phyloP scores from a whole-genome alignment of 768 basidiomycete genomes.

The Tulasnella sp. region DNA sequence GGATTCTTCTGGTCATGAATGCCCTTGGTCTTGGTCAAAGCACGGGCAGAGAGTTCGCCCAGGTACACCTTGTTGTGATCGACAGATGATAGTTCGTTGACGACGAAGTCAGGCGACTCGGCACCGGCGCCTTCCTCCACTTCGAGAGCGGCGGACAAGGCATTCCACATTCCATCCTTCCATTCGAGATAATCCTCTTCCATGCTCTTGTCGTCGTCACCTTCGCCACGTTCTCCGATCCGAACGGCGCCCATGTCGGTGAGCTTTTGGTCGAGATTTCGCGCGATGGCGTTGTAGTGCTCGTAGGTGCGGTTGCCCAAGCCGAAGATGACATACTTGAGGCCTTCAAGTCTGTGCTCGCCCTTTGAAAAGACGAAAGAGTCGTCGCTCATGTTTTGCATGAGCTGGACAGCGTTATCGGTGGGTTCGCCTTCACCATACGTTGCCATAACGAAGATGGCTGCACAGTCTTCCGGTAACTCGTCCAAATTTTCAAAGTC shows the following conservation, averaged over 20 bases:
- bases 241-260: constrained; percentile 68
- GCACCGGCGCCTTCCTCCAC: constrained; percentile 96
- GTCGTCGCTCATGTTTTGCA: constrained; percentile 82
- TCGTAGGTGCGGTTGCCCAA: constrained; percentile 92
- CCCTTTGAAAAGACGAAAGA: constrained; percentile 81
- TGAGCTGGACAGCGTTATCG: constrained; percentile 89
- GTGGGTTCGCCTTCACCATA: constrained; percentile 99
- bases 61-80: constrained; percentile 85
- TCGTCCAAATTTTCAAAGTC: constrained; percentile 94
- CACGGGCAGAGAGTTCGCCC: constrained; percentile 91
- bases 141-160: constrained; percentile 64
- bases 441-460: constrained; percentile 93
- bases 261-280: constrained; percentile 61
- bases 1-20: constrained; percentile 99
- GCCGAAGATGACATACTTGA: constrained; percentile 91
- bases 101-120: constrained; percentile 86
- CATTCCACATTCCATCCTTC: constrained; percentile 97
- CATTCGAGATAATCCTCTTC: constrained; percentile 99
- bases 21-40: constrained; percentile 83
- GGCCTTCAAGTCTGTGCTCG: constrained; percentile 56
- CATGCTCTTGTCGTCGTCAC: constrained; percentile 99
- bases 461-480: constrained; percentile 74
- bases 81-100: constrained; percentile 66
- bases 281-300: constrained; percentile 86
- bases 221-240: constrained; percentile 85